These are phyloP conservation scores for Coffea humblotiana DNA, from an alignment of 305 asterid genomes.

Conservation along the genomic window DNA sequence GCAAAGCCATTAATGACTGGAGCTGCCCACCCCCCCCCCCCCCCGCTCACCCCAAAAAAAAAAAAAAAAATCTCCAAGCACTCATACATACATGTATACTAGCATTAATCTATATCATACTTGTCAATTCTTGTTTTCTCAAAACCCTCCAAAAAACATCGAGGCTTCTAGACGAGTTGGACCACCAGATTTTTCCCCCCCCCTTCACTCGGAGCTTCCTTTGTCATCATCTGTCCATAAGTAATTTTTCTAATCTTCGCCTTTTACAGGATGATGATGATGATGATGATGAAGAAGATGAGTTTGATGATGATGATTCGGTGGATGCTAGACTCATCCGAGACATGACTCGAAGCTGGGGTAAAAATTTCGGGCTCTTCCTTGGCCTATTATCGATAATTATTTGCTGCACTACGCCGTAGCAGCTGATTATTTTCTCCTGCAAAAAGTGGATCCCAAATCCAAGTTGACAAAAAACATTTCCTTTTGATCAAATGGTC, in stretches of 20 bases:
- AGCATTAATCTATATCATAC: conserved; percentile 56
- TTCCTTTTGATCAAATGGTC: background rate
- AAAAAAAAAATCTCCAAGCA: conserved; percentile 33
- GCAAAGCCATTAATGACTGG: conserved; percentile 56
- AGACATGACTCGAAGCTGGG: conserved; percentile 75
- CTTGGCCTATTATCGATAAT: conserved; percentile 30
- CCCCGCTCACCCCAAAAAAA: conserved; percentile 10
- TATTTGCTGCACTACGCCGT: conserved; percentile 38
- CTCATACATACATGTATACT: conserved; percentile 28
- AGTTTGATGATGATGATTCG: conserved; percentile 45
- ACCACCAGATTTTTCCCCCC: conserved; percentile 38
- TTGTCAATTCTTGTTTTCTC: conserved; percentile 35
- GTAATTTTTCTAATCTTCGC: conserved; percentile 57
- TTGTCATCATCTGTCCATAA: conserved; percentile 61
- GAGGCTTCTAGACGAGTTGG: conserved; percentile 61
- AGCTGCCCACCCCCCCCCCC: conserved; percentile 27
- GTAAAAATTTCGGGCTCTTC: conserved; percentile 62
- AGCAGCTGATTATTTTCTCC: conserved; percentile 68
- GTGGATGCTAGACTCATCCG: conserved; percentile 45
- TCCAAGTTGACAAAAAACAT: background rate
- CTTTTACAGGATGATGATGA: conserved; percentile 61
- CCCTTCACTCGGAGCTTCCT: conserved; percentile 38
- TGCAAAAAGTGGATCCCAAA: conserved; percentile 27
- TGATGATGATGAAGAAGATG: conserved; percentile 32
- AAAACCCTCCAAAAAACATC: conserved; percentile 42